Evolutionary conservation across 148 eudicot species (phyloP), one percentile per base, ranked within the genome.

Genomic region (Rhododendron molle): DNA sequence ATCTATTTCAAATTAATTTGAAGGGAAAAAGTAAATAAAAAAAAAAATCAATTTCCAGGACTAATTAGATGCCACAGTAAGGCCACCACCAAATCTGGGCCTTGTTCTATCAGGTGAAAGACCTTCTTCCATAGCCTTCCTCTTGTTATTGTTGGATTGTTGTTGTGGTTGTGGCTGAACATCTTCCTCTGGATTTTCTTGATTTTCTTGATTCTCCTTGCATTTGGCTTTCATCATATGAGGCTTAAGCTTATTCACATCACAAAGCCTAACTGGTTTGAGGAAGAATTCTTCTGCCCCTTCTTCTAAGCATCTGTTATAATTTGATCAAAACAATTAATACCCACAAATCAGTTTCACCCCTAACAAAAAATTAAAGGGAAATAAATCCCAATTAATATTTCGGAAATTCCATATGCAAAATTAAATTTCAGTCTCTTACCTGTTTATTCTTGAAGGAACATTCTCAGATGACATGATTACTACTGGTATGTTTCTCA

Each of bases 391-490:
- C 26, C 14, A 4, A 50, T 3, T 50, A 1, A 16, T 2, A 34
- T 50, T 73, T 49, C 0, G 21, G 18, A 56, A 32, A 81, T 56
- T 1, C 16, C 58, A 0, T 7, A 32, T 49, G 44, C 50, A 72
- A 16, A 62, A 77, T 9, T 2, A 49, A 50, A 49, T 26, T 43
- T 67, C 47, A 52, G 12, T 21, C 32, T 15, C 56, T 89, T 92
- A 95, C 99, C 98, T 94, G 90, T 72, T 92, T 86, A 97, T 95
- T 84, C 99, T 94, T 85, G 98, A 93, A 80, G 98, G 97, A 58
- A 94, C 96, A 93, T 97, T 92, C 87, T 97, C 99, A 62, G 99
- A 97, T 65, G 99, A 97, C 99, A 97, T 97, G 73, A 97, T 95
- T 54, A 95, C 98, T 49, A 97, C 98, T 20, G 99, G 99, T 91